phyloP scores from a whole-genome alignment of 441 rosid species.

The Kokia cookei region DNA sequence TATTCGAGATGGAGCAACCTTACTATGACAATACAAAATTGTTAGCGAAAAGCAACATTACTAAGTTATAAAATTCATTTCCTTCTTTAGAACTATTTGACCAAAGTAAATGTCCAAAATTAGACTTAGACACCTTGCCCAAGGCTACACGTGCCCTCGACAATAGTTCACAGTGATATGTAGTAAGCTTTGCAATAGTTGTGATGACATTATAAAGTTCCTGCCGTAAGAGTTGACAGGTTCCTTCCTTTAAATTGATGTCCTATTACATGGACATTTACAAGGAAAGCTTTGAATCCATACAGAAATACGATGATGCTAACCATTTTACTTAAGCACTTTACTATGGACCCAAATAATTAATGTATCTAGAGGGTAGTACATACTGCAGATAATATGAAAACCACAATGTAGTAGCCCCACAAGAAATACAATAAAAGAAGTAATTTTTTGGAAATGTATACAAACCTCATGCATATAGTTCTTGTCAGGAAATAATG shows the following conservation, averaged over 20 bases:
- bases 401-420: not conserved
- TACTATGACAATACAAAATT: too few relatives aligned
- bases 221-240: constrained; percentile 35
- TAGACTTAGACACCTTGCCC: too few relatives aligned
- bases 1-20: too few relatives aligned
- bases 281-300: not conserved
- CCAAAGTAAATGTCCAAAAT: too few relatives aligned
- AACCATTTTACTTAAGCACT: not conserved
- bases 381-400: not conserved
- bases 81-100: not conserved
- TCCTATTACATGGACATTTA: too few relatives aligned
- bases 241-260: constrained; percentile 37
- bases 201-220: too few relatives aligned
- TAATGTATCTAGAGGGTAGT: not conserved
- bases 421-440: not conserved
- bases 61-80: not conserved
- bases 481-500: constrained; percentile 69
- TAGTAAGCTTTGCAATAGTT: constrained; percentile 89
- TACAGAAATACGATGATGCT: too few relatives aligned
- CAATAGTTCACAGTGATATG: constrained; percentile 68
- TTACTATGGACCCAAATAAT: not conserved
- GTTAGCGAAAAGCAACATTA: too few relatives aligned
- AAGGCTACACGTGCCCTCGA: constrained; percentile 94
- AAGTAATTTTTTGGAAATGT: not conserved
- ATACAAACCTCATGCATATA: constrained; percentile 70